Percentiles rank a stretch among this genome's conserved stretches.
Evolutionary conservation across 371 early-diverging fungal species (phyloP).

Genomic region (Mucor sp.): DNA sequence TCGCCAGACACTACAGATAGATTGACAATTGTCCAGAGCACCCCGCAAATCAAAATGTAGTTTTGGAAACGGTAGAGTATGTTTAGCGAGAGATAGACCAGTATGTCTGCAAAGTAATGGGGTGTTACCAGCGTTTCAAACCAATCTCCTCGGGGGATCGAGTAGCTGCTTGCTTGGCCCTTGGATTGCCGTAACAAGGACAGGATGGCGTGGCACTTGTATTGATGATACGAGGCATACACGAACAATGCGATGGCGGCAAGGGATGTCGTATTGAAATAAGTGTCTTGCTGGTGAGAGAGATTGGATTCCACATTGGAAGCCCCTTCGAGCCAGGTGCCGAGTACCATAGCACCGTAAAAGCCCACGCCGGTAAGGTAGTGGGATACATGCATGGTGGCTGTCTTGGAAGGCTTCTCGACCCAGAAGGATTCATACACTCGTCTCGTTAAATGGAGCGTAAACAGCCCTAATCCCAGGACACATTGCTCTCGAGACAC

Average conservation of each 20-base stretch:
- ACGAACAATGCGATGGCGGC: conserved; percentile 29
- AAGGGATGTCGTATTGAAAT: neutral
- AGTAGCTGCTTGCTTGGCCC: conserved; percentile 29
- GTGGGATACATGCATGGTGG: conserved; percentile 71
- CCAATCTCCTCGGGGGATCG: conserved; percentile 73
- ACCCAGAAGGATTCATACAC: conserved; percentile 66
- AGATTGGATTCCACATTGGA: conserved; percentile 27
- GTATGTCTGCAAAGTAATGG: conserved; percentile 76
- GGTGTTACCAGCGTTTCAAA: conserved; percentile 68
- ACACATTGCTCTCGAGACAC: conserved; percentile 26
- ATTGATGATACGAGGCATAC: conserved; percentile 67
- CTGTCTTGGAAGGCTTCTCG: conserved; percentile 55
- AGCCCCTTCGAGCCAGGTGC: conserved; percentile 49
- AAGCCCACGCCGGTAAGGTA: conserved; percentile 70
- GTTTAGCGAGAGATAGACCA: conserved; percentile 63
- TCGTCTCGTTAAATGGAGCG: conserved; percentile 59
- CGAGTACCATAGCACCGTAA: conserved; percentile 61
- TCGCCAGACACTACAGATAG: conserved; percentile 65
- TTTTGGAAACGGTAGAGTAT: conserved; percentile 36
- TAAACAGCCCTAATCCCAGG: conserved; percentile 51
- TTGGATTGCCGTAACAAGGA: conserved; percentile 51
- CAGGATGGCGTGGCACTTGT: conserved; percentile 66
- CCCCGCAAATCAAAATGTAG: conserved; percentile 39
- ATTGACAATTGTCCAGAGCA: conserved; percentile 63
- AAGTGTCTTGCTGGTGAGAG: conserved; percentile 11